Conservation (phyloP, 2,329 filamentous ascomycete genomes). For the Fusarium sambucinum region DNA sequence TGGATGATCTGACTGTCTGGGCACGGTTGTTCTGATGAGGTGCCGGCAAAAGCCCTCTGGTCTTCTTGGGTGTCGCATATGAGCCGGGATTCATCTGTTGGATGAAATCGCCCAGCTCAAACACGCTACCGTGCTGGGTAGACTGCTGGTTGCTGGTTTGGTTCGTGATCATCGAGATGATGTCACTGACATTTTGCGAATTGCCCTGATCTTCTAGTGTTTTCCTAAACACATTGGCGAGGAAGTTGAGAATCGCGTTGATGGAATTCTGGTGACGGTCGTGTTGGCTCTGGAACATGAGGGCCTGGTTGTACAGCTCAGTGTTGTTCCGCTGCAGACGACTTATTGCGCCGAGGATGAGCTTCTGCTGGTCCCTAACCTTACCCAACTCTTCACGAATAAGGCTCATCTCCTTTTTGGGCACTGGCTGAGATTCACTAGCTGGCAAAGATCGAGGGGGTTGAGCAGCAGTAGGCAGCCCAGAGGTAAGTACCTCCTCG, state of each 20-base stretch:
- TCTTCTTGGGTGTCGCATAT: slow-evolving; percentile 60
- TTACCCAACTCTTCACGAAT: slow-evolving; percentile 84
- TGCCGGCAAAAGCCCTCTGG: slow-evolving; percentile 66
- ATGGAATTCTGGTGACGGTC: slow-evolving; percentile 98
- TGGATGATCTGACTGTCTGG: slow-evolving; percentile 46
- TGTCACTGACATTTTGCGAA: slow-evolving; percentile 82
- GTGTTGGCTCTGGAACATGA: slow-evolving; percentile 90
- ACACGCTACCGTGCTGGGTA: slow-evolving; percentile 67
- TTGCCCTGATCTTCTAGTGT: slow-evolving; percentile 87
- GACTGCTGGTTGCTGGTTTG: slow-evolving; percentile 56
- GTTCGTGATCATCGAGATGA: slow-evolving; percentile 80
- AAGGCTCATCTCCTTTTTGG: slow-evolving; percentile 79
- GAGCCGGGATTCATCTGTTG: slow-evolving; percentile 58
- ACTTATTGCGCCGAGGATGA: slow-evolving; percentile 85
- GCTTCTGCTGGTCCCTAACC: slow-evolving; percentile 85
- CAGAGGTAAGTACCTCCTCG: slow-evolving; percentile 55
- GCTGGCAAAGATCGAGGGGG: slow-evolving; percentile 55
- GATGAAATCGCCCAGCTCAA: slow-evolving; percentile 71
- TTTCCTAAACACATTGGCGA: slow-evolving; percentile 95
- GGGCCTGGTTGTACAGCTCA: slow-evolving; percentile 87
- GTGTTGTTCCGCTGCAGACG: slow-evolving; percentile 87
- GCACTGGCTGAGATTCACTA: slow-evolving; percentile 62
- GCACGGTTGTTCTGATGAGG: slow-evolving; percentile 54
- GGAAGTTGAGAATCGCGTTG: slow-evolving; percentile 96
- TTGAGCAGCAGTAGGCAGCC: slow-evolving; percentile 35